A percentile compares a stretch with the other conserved stretches of the same genome.
Evolutionary conservation across 2,329 filamentous ascomycete species (phyloP).

Genomic region (Nemania diffusa): DNA sequence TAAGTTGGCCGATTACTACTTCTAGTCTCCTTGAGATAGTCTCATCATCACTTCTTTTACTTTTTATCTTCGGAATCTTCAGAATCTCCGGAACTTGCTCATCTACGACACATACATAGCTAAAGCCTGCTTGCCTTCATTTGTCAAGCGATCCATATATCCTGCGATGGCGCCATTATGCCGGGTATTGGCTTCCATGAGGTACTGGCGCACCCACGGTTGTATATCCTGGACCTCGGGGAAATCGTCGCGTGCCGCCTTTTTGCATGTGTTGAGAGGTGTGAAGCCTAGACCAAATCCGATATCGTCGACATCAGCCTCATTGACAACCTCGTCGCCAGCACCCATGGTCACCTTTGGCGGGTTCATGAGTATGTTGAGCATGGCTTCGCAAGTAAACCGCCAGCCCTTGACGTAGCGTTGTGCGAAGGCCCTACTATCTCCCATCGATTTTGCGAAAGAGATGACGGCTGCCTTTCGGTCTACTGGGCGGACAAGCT

Average conservation of each 20-base stretch:
- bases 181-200: constrained; percentile 80
- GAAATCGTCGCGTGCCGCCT: constrained; percentile 79
- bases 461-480: constrained; percentile 94
- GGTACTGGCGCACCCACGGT: constrained; percentile 83
- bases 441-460: constrained; percentile 89
- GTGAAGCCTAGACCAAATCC: constrained; percentile 96
- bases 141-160: constrained; percentile 77
- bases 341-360: constrained; percentile 72
- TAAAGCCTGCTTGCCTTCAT: constrained; percentile 67
- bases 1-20: background rate
- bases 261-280: constrained; percentile 88
- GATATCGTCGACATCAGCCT: constrained; percentile 93
- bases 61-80: background rate
- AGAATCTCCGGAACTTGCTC: background rate
- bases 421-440: constrained; percentile 83
- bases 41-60: background rate
- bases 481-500: constrained; percentile 86
- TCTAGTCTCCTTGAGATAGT: background rate
- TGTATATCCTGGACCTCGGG: constrained; percentile 83
- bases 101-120: constrained; percentile 58
- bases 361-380: constrained; percentile 90
- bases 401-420: constrained; percentile 91
- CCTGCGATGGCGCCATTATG: constrained; percentile 75
- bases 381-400: constrained; percentile 86
- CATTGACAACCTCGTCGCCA: constrained; percentile 80